Evolutionary conservation across 179 eudicot genomes (phyloP).

Genomic region (Vitellaria paradoxa): DNA sequence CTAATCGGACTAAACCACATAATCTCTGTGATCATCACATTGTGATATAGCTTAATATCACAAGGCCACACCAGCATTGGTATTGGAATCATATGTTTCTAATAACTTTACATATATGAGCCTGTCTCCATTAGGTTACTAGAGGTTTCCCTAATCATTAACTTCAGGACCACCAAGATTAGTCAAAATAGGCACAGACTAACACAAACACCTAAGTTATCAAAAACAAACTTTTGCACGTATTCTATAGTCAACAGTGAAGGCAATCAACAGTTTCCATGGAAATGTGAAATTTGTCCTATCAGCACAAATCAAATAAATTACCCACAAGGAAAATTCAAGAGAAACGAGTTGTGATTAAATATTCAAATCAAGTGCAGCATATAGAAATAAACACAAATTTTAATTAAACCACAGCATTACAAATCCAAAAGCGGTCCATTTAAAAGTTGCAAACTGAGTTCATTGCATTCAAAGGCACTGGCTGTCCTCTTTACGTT

Average conservation of each 20-base stretch:
- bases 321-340: background rate
- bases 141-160: no score
- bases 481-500: constrained; percentile 5
- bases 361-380: constrained; percentile 9
- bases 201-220: no score
- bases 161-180: no score
- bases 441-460: background rate
- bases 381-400: background rate
- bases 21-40: no score
- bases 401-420: background rate
- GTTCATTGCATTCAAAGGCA: constrained; percentile 5
- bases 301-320: background rate
- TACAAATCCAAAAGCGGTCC: background rate
- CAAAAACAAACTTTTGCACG: background rate
- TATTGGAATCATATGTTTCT: no score
- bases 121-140: no score
- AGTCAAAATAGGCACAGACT: no score
- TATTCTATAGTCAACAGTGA: background rate
- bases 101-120: no score
- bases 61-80: no score
- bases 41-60: no score
- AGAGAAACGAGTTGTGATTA: constrained; percentile 1
- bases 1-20: no score
- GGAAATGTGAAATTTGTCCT: constrained; percentile 4
- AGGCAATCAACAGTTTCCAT: background rate